A percentile compares a stretch with the other conserved stretches of the same genome.
Conservation (phyloP, 345 rosid species). For the Lepidium sativum region DNA sequence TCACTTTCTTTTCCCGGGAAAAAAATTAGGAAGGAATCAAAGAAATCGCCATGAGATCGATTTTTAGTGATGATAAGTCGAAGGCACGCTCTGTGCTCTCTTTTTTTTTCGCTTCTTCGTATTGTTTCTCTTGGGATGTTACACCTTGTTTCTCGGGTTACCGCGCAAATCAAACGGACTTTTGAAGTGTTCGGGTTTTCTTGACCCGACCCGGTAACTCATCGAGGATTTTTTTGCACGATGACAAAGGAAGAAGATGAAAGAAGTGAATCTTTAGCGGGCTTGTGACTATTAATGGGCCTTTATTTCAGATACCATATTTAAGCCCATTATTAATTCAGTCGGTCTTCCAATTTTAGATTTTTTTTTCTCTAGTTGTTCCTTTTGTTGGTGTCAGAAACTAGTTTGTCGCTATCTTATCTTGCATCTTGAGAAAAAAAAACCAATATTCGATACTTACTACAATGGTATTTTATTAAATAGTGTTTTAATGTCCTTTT, state of each 20-base stretch:
- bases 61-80: not conserved
- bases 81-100: constrained; percentile 21
- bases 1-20: constrained; percentile 17
- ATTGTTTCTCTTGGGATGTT: not conserved
- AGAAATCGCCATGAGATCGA: constrained; percentile 1
- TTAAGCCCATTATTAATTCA: not conserved
- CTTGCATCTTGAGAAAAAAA: no score
- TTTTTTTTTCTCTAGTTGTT: not conserved
- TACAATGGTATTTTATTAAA: not conserved
- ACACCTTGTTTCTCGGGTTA: constrained; percentile 44
- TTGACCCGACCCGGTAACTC: constrained; percentile 20
- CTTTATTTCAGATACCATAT: not conserved
- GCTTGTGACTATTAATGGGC: not conserved
- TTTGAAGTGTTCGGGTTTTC: not conserved
- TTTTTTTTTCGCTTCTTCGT: not conserved
- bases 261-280: not conserved
- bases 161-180: constrained; percentile 36
- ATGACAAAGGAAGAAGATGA: not conserved
- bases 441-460: not conserved
- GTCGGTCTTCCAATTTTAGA: not conserved
- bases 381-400: not conserved
- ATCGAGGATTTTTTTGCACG: not conserved
- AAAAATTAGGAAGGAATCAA: not conserved
- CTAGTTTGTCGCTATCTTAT: not conserved
- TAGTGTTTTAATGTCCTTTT: not conserved